Conservation (phyloP, 2,329 filamentous ascomycete genomes). For the Ophiostoma perfectum region DNA sequence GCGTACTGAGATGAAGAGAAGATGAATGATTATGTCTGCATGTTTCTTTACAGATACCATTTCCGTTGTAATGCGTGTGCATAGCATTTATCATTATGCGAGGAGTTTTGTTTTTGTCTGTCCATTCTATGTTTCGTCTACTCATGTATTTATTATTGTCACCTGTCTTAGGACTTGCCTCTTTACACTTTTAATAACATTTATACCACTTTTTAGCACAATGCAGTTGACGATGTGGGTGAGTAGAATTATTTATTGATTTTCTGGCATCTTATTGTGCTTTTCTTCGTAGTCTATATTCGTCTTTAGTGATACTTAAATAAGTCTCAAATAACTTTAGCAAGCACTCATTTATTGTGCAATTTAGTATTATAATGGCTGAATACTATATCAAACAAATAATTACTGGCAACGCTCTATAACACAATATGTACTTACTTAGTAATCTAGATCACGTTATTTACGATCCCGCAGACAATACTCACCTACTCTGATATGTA, state of each 20-base stretch:
- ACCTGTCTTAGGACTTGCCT: neutral
- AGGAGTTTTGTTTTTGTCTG: constrained; percentile 19
- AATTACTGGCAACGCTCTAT: too few species aligned
- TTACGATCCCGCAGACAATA: neutral
- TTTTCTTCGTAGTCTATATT: neutral
- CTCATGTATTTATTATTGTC: neutral
- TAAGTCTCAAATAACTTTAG: too few species aligned
- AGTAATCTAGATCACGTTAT: too few species aligned
- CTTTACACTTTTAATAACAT: constrained; percentile 4
- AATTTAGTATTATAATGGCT: too few species aligned
- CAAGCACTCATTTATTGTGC: neutral
- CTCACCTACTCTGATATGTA: neutral
- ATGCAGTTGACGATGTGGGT: neutral
- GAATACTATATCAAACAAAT: too few species aligned
- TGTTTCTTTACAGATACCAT: constrained; percentile 21
- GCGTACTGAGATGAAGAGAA: neutral
- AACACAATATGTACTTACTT: too few species aligned
- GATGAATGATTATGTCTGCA: constrained; percentile 9
- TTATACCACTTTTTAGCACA: neutral
- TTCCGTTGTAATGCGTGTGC: constrained; percentile 15
- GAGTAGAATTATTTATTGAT: neutral
- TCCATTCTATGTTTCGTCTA: neutral
- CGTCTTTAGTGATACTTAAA: neutral
- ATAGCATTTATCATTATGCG: constrained; percentile 19
- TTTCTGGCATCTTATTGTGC: neutral